phyloP scores from a whole-genome alignment of 2,329 filamentous ascomycete genomes.

The Dendryphion nanum region DNA sequence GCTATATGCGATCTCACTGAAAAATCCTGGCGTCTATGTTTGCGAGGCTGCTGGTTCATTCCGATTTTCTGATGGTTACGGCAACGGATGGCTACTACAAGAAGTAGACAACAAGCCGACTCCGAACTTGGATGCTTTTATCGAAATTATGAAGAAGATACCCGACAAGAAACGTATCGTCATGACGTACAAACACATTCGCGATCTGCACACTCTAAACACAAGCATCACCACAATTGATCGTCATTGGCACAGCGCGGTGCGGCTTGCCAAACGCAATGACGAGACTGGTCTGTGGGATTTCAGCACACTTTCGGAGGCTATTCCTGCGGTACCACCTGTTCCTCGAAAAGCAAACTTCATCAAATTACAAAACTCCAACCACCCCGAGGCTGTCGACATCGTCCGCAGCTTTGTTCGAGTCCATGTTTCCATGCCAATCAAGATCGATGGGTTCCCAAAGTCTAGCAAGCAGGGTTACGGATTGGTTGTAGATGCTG shows the following conservation, averaged over 20 bases:
- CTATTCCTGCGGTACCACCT: conserved; percentile 71
- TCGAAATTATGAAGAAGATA: conserved; percentile 85
- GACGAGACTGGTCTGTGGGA: conserved; percentile 92
- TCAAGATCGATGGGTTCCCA: conserved; percentile 97
- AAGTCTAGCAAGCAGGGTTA: conserved; percentile 93
- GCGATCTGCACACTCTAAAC: conserved; percentile 90
- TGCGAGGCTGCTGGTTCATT: conserved; percentile 95
- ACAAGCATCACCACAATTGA: conserved; percentile 92
- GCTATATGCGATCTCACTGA: conserved; percentile 86
- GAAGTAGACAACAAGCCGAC: conserved; percentile 90
- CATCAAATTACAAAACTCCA: conserved; percentile 85
- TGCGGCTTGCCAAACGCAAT: conserved; percentile 89
- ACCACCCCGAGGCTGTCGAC: conserved; percentile 86
- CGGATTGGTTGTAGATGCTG: conserved; percentile 94
- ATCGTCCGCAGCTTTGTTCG: conserved; percentile 94
- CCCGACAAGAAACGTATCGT: conserved; percentile 81
- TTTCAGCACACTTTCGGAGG: conserved; percentile 79
- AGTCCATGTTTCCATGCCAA: conserved; percentile 86
- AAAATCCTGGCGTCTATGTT: conserved; percentile 76
- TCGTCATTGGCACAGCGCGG: conserved; percentile 92
- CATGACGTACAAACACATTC: conserved; percentile 91
- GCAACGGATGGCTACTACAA: conserved; percentile 92
- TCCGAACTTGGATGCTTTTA: conserved; percentile 81
- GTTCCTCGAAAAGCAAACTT: conserved; percentile 81
- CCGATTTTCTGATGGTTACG: conserved; percentile 80